These are phyloP conservation scores for Solanum aculeatissimum DNA, from an alignment of 305 asterid genomes.

Conservation along the genomic window DNA sequence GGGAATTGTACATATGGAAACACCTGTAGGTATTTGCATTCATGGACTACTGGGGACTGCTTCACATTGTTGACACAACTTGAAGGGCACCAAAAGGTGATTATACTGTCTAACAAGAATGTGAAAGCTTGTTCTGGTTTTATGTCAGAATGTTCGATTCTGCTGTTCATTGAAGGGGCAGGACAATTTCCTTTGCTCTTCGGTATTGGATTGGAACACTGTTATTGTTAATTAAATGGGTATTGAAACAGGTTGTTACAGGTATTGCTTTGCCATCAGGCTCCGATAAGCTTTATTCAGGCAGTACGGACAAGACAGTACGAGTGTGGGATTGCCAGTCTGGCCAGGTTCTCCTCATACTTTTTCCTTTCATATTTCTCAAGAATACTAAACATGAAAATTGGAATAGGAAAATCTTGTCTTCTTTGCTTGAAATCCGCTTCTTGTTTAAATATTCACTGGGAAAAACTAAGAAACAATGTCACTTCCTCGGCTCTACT, in stretches of 20 bases:
- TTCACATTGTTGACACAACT: slow-evolving; percentile 61
- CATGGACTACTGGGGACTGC: slow-evolving; percentile 73
- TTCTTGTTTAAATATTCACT: not conserved
- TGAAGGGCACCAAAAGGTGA: slow-evolving; percentile 90
- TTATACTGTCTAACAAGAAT: not conserved
- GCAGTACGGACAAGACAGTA: slow-evolving; percentile 84
- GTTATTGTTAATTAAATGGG: not conserved
- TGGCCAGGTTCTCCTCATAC: slow-evolving; percentile 58
- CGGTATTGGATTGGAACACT: not conserved
- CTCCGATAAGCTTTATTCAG: slow-evolving; percentile 85
- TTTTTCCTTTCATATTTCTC: not conserved
- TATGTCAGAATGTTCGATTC: not conserved
- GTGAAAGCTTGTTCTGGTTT: not conserved
- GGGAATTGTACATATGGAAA: slow-evolving; percentile 75
- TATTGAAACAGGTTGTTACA: slow-evolving; percentile 61
- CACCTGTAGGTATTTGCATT: slow-evolving; percentile 79
- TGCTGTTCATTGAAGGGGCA: not conserved
- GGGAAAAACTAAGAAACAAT: not conserved
- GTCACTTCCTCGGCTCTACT: not conserved
- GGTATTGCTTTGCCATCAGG: slow-evolving; percentile 85
- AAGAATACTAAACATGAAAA: not conserved
- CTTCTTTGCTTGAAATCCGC: not conserved
- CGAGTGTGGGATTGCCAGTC: slow-evolving; percentile 98
- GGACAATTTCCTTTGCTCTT: not conserved
- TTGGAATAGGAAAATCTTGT: not conserved